A percentile compares a stretch with the other conserved stretches of the same genome.
Evolutionary conservation across 305 asterid species (phyloP).

Genomic region (Caryopteris hybrid): DNA sequence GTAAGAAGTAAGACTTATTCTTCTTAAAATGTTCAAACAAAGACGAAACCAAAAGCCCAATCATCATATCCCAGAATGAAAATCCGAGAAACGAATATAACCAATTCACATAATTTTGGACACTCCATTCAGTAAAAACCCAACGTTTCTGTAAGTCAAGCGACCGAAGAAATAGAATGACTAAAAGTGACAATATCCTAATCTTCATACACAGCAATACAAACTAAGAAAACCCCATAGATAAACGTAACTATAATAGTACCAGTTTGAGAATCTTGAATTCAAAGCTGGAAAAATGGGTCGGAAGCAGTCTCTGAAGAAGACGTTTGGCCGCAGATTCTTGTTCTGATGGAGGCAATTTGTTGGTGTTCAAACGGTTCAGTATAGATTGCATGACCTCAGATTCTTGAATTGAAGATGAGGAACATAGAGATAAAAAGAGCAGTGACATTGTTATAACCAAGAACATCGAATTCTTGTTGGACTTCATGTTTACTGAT

Average conservation of each 20-base stretch:
- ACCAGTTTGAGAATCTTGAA: slow-evolving; percentile 70
- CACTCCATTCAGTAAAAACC: not conserved
- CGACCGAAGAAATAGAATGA: not conserved
- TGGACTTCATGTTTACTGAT: slow-evolving; percentile 29
- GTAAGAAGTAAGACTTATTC: too few species aligned
- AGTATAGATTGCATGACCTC: slow-evolving; percentile 44
- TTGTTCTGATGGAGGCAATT: slow-evolving; percentile 48
- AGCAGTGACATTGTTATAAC: slow-evolving; percentile 21
- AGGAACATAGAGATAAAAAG: slow-evolving; percentile 18
- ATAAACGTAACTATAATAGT: not conserved
- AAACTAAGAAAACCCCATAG: not conserved
- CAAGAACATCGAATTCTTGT: slow-evolving; percentile 12
- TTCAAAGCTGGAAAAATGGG: slow-evolving; percentile 61
- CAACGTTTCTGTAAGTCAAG: not conserved
- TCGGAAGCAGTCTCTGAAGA: slow-evolving; percentile 73
- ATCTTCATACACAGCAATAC: not conserved
- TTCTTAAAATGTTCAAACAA: not conserved
- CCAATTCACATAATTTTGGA: not conserved
- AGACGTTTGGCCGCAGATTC: slow-evolving; percentile 82
- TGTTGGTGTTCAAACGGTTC: slow-evolving; percentile 50
- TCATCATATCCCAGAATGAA: not conserved
- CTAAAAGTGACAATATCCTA: not conserved
- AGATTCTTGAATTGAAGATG: slow-evolving; percentile 40
- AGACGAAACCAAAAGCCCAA: not conserved
- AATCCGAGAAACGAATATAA: not conserved